Conservation (phyloP, 1,139 yeast species). For the Protomyces inouyei region DNA sequence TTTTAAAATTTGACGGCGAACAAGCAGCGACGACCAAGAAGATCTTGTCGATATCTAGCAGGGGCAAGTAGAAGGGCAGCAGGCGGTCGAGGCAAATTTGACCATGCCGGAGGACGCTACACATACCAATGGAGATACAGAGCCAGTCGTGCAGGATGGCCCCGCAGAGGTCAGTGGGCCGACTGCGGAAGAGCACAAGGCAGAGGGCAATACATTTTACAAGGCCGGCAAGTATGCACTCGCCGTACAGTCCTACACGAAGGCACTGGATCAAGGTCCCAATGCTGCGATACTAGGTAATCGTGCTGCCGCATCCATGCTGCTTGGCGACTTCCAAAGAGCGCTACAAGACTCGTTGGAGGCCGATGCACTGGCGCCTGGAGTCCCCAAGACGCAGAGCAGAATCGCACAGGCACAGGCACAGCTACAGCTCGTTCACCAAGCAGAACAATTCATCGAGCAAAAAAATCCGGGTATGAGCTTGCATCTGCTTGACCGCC, state of each 20-base stretch:
- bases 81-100: too few relatives aligned
- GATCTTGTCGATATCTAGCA: too few relatives aligned
- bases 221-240: slow-evolving; percentile 40
- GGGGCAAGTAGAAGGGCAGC: too few relatives aligned
- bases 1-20: not conserved
- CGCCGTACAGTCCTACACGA: slow-evolving; percentile 41
- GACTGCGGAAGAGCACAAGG: slow-evolving; percentile 38
- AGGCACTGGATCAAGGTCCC: slow-evolving; percentile 42
- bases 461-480: slow-evolving; percentile 36
- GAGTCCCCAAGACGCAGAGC: slow-evolving; percentile 39
- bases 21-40: too few relatives aligned
- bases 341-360: slow-evolving; percentile 52
- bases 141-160: not conserved
- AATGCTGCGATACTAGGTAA: slow-evolving; percentile 59
- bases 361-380: slow-evolving; percentile 40
- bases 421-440: slow-evolving; percentile 35
- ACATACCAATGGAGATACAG: not conserved
- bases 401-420: slow-evolving; percentile 42
- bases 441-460: slow-evolving; percentile 35
- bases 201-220: slow-evolving; percentile 42
- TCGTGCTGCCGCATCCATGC: slow-evolving; percentile 70
- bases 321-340: slow-evolving; percentile 51
- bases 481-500: slow-evolving; percentile 41
- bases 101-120: not conserved
- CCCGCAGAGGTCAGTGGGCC: not conserved